phyloP scores from a whole-genome alignment of 2,329 filamentous ascomycete species.

The Claviceps arundinis region DNA sequence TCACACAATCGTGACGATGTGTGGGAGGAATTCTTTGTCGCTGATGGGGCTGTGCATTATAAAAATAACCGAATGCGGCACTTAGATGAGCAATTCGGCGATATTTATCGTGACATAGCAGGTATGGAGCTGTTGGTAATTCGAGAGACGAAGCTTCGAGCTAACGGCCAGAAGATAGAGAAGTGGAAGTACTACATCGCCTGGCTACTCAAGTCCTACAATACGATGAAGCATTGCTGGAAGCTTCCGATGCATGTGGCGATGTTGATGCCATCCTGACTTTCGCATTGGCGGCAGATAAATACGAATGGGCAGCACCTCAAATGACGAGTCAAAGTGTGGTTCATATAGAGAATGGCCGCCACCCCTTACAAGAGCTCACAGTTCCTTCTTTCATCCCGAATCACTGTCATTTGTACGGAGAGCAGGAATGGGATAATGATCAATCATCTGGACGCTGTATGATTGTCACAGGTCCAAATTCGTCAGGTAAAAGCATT shows the following conservation, averaged over 20 bases:
- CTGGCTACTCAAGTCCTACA: conserved; percentile 59
- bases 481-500: conserved; percentile 92
- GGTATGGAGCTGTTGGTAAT: conserved; percentile 33
- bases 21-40: conserved; percentile 71
- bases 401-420: conserved; percentile 61
- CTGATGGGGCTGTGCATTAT: conserved; percentile 63
- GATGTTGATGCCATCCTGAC: conserved; percentile 80
- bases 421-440: conserved; percentile 32
- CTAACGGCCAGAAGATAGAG: conserved; percentile 46
- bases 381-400: conserved; percentile 69
- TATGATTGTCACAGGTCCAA: conserved; percentile 79
- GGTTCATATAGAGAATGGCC: conserved; percentile 62
- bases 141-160: background rate
- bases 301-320: conserved; percentile 60
- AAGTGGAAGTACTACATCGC: conserved; percentile 76
- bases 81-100: conserved; percentile 70
- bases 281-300: conserved; percentile 60
- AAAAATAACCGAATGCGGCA: conserved; percentile 74
- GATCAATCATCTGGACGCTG: conserved; percentile 22
- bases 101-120: conserved; percentile 73
- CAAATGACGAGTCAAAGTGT: conserved; percentile 56
- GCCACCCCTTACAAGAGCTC: conserved; percentile 78
- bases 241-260: conserved; percentile 68
- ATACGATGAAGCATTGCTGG: conserved; percentile 51
- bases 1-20: conserved; percentile 37